Percentiles rank a stretch among this genome's conserved stretches.
These are phyloP conservation scores for Colletotrichum costaricense DNA, from an alignment of 2,329 filamentous ascomycete species.

Conservation along the genomic window DNA sequence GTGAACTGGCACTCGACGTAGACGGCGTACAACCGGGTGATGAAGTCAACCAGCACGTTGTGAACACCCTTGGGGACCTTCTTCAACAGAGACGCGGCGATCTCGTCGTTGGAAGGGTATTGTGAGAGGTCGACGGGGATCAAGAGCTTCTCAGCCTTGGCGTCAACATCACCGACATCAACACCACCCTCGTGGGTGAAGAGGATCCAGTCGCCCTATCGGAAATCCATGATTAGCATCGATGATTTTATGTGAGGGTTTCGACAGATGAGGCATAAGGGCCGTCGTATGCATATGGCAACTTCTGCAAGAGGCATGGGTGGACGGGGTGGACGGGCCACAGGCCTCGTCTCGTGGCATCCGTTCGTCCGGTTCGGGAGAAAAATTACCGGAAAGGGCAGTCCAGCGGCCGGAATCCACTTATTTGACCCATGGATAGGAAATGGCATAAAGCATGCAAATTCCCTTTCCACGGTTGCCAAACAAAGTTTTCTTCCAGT, in stretches of 20 bases:
- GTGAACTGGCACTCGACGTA: slow-evolving; percentile 99
- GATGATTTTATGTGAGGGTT: not conserved
- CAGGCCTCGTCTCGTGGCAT: slow-evolving; percentile 47
- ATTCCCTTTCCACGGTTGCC: slow-evolving; percentile 26
- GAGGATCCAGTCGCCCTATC: slow-evolving; percentile 97
- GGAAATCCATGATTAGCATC: slow-evolving; percentile 28
- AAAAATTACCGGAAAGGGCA: slow-evolving; percentile 40
- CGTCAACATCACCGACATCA: slow-evolving; percentile 98
- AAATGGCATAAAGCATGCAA: slow-evolving; percentile 34
- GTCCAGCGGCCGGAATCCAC: slow-evolving; percentile 33
- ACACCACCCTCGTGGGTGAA: slow-evolving; percentile 99
- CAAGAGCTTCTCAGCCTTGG: slow-evolving; percentile 98
- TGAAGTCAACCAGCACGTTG: slow-evolving; percentile 99
- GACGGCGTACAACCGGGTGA: slow-evolving; percentile 96
- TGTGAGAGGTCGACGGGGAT: slow-evolving; percentile 94
- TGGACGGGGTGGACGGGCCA: slow-evolving; percentile 22
- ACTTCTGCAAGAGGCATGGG: slow-evolving; percentile 23
- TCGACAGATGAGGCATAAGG: not conserved
- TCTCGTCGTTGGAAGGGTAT: slow-evolving; percentile 96
- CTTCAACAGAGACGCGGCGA: slow-evolving; percentile 85
- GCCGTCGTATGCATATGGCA: slow-evolving; percentile 14
- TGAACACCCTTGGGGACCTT: slow-evolving; percentile 96
- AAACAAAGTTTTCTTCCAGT: slow-evolving; percentile 23
- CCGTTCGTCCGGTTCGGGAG: slow-evolving; percentile 51
- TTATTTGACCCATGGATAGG: slow-evolving; percentile 35